Conservation (phyloP, 2,329 filamentous ascomycete genomes). For the Sphaerostilbella broomeana region DNA sequence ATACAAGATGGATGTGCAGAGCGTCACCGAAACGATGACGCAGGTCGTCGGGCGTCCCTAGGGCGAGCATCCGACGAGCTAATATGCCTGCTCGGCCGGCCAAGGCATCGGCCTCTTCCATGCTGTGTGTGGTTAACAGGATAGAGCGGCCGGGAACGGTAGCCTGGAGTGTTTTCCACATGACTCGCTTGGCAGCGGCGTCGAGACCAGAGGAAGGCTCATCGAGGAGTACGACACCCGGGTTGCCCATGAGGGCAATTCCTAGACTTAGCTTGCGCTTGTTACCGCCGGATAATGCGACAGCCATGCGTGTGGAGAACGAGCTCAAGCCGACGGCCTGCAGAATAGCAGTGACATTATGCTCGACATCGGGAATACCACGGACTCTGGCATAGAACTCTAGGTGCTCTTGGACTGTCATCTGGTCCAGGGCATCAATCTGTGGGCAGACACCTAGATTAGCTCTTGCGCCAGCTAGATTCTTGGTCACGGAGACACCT, state of each 20-base stretch:
- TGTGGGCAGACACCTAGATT: slow-evolving; percentile 90
- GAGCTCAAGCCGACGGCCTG: slow-evolving; percentile 68
- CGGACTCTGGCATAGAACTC: slow-evolving; percentile 80
- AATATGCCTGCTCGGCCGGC: slow-evolving; percentile 81
- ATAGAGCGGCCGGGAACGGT: slow-evolving; percentile 73
- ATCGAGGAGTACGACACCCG: slow-evolving; percentile 77
- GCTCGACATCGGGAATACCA: slow-evolving; percentile 65
- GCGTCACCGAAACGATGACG: slow-evolving; percentile 69
- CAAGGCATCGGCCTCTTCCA: slow-evolving; percentile 91
- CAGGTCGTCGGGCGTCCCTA: slow-evolving; percentile 68
- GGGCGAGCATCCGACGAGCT: slow-evolving; percentile 75
- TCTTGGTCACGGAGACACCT: slow-evolving; percentile 63
- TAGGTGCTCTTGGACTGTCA: slow-evolving; percentile 85
- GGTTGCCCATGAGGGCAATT: slow-evolving; percentile 90
- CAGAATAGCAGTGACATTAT: slow-evolving; percentile 75
- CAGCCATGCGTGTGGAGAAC: slow-evolving; percentile 69
- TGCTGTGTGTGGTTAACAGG: slow-evolving; percentile 84
- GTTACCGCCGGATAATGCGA: slow-evolving; percentile 80
- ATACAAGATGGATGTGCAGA: slow-evolving; percentile 76
- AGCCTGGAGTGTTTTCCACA: slow-evolving; percentile 79
- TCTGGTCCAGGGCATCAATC: slow-evolving; percentile 79
- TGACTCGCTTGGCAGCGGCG: slow-evolving; percentile 80
- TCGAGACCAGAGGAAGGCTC: slow-evolving; percentile 88
- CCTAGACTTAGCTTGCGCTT: slow-evolving; percentile 87
- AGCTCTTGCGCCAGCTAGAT: slow-evolving; percentile 64